Conservation (phyloP, 495 filamentous ascomycete species). For the Corynascus novoguineensis region DNA sequence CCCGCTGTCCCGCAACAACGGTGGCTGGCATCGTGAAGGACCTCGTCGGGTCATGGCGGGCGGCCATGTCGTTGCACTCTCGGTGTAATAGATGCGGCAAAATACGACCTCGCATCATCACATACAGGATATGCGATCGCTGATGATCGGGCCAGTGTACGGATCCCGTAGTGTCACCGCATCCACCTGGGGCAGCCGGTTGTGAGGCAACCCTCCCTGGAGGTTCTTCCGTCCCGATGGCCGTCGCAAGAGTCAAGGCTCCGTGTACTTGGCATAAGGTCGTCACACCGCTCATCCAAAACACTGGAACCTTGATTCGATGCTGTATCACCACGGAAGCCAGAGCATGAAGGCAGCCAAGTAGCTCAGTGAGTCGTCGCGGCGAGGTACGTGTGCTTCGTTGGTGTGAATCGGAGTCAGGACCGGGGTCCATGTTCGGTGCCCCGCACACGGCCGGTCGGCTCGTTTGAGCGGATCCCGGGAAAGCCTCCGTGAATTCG, state of each 20-base stretch:
- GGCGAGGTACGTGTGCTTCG: not conserved
- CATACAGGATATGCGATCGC: not conserved
- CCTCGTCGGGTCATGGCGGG: not conserved
- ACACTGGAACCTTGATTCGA: not conserved
- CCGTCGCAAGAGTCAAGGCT: too few relatives aligned
- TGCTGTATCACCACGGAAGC: not conserved
- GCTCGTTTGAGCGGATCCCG: slow-evolving; percentile 1
- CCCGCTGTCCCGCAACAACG: not conserved
- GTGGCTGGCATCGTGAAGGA: not conserved
- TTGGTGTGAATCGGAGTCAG: not conserved
- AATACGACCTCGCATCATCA: too few relatives aligned
- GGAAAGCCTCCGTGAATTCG: not conserved
- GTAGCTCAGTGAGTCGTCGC: not conserved
- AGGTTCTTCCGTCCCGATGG: not conserved
- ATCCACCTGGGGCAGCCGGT: too few relatives aligned
- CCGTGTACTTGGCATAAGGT: too few relatives aligned
- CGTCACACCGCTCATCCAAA: too few relatives aligned
- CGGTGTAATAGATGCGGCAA: not conserved
- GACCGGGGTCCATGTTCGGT: not conserved
- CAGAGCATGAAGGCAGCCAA: not conserved
- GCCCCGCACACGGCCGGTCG: not conserved
- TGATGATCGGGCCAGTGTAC: not conserved
- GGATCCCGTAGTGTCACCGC: too few relatives aligned
- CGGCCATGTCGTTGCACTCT: not conserved
- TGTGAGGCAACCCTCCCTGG: too few relatives aligned